Evolutionary conservation across 805 yeast species (phyloP), one percentile per base, ranked within the genome.

Genomic region (Sugiyamaella valdiviana): DNA sequence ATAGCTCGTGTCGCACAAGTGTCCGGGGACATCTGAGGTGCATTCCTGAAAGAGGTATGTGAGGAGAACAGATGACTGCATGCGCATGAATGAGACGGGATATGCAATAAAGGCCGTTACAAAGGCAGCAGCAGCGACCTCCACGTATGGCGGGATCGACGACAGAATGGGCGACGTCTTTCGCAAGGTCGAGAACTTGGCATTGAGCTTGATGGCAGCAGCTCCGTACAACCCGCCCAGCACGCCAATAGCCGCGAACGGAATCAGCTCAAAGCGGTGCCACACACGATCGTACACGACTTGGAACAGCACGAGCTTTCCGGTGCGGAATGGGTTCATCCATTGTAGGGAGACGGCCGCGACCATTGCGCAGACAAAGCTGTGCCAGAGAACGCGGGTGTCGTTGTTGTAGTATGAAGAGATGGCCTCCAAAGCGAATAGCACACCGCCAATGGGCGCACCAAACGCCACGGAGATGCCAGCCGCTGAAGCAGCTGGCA

Each of bases 401-500:
- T 82, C 78, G 42, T 75, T 77, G 59, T 82, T 79, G 58, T 76
- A 84, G 29, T 80, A 76, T 2, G 44, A 21, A 2, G 83, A 78
- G 39, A 83, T 69, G 52, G 79, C 80, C 58, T 87, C 95, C 16
- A 85, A 63, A 3, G 84, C 82, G 63, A 86, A 88, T 26, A 87
- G 63, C 1, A 88, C 93, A 1, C 95, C 96, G 6, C 95, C 95
- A 48, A 88, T 80, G 2, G 96, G 95, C 0, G 95, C 81, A 51
- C 83, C 84, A 65, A 87, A 86, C 0, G 95, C 95, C 12, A 84
- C 85, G 0, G 90, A 79, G 20, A 87, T 82, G 4, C 95, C 96
- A 0, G 90, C 82, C 0, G 95, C 90, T 0, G 86, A 76, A 0
- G 90, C 85, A 1, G 95, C 89, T 16, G 83, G 72, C 14, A 82